A percentile compares a stretch with the other conserved stretches of the same genome.
Conservation (phyloP, 495 filamentous ascomycete species). For the Apiosordaria backusii region DNA sequence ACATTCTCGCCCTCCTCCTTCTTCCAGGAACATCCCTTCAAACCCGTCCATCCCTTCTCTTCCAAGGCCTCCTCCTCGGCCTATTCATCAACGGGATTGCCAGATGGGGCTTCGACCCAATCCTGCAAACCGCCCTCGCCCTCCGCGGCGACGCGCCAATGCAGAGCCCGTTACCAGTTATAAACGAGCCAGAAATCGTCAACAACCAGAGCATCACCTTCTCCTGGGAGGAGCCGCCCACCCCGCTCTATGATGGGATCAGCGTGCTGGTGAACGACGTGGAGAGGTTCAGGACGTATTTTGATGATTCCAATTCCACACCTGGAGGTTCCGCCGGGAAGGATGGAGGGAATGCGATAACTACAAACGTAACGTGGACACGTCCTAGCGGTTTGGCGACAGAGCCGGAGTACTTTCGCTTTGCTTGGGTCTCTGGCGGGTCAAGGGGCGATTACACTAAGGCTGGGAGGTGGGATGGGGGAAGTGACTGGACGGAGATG, state of each 20-base stretch:
- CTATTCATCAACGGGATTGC: constrained; percentile 91
- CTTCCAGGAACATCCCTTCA: constrained; percentile 82
- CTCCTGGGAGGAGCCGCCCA: constrained; percentile 47
- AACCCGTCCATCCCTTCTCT: constrained; percentile 72
- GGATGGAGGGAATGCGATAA: neutral
- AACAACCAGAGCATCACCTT: constrained; percentile 47
- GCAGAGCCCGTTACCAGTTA: constrained; percentile 60
- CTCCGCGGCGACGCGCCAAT: constrained; percentile 66
- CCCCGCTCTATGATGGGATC: constrained; percentile 69
- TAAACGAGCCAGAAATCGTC: constrained; percentile 49
- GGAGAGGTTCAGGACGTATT: constrained; percentile 69
- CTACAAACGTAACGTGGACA: constrained; percentile 43
- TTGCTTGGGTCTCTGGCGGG: constrained; percentile 73
- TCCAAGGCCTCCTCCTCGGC: constrained; percentile 84
- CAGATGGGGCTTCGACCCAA: constrained; percentile 86
- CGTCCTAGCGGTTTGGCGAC: constrained; percentile 33
- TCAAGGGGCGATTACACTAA: constrained; percentile 70
- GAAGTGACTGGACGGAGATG: constrained; percentile 68
- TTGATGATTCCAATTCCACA: constrained; percentile 36
- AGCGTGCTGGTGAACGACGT: constrained; percentile 94
- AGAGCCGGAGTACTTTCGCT: constrained; percentile 74
- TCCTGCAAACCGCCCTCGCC: constrained; percentile 74
- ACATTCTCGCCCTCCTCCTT: constrained; percentile 78
- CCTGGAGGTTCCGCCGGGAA: constrained; percentile 26
- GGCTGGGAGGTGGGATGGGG: constrained; percentile 69